Evolutionary conservation across 768 basidiomycete species (phyloP).

Genomic region (Suillus tomentosus): DNA sequence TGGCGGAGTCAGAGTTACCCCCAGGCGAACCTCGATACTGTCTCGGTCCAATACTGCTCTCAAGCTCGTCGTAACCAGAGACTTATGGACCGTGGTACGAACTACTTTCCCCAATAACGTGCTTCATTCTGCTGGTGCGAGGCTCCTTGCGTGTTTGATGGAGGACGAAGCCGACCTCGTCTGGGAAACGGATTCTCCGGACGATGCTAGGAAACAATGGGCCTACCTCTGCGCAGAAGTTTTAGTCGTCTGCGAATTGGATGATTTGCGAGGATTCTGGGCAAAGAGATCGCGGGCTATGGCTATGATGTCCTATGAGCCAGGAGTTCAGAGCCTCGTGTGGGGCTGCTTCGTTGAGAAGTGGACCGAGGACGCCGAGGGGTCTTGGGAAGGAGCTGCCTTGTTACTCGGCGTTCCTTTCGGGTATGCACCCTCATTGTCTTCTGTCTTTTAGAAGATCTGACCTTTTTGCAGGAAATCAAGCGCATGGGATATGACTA

Average conservation of each 20-base stretch:
- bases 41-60: constrained; percentile 45
- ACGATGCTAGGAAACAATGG: constrained; percentile 58
- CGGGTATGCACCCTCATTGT: constrained; percentile 43
- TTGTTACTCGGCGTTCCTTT: constrained; percentile 64
- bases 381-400: constrained; percentile 56
- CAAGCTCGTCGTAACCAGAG: constrained; percentile 57
- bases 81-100: constrained; percentile 57
- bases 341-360: constrained; percentile 60
- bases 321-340: constrained; percentile 46
- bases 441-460: not conserved
- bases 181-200: constrained; percentile 42
- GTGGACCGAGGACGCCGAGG: constrained; percentile 51
- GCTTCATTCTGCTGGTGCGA: constrained; percentile 46
- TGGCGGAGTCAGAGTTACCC: constrained; percentile 4
- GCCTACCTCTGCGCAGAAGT: constrained; percentile 59
- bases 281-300: constrained; percentile 23
- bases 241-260: constrained; percentile 46
- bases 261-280: constrained; percentile 60
- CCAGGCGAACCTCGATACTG: constrained; percentile 13
- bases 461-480: constrained; percentile 13
- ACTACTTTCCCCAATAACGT: constrained; percentile 42
- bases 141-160: constrained; percentile 51
- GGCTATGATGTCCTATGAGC: constrained; percentile 34
- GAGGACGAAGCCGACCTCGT: constrained; percentile 48
- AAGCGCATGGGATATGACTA: constrained; percentile 52